Base-by-base conservation (phyloP, 2,329 filamentous ascomycete species). In the Arthrobotrys sphaeroides region DNA sequence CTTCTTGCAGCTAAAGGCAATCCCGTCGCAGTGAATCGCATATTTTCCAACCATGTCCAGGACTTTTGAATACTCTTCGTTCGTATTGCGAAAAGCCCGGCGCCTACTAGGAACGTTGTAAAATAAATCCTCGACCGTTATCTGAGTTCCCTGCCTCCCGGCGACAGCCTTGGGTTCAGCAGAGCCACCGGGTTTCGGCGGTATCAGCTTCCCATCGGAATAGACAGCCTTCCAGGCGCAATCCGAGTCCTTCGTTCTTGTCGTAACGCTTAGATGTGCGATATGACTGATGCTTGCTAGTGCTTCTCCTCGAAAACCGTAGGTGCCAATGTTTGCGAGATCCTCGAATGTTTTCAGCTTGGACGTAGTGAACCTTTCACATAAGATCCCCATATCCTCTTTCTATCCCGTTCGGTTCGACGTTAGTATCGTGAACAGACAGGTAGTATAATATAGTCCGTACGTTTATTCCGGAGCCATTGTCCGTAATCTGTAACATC, bases 241-340 rank as follows among this genome's bases (percentile, higher is more conserved):
- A 78, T 89, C 90, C 0, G 94, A 96, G 45, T 93, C 90, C 72
- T 91, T 90, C 0, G 94, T 98, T 82, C 93, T 96, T 5, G 96
- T 99, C 0, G 94, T 98, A 45, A 99, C 93, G 2, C 90, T 93
- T 20, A 99, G 86, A 84, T 99, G 96, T 33, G 96, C 94, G 79
- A 99, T 97, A 82, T 99, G 95, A 81, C 94, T 98, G 82, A 99
- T 99, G 83, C 95, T 98, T 12, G 95, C 95, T 65, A 99, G 84
- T 2, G 95, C 95, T 83, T 99, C 95, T 66, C 95, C 95, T 62
- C 95, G 91, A 81, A 99, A 99, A n/a, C 95, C 95, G 82, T 99
- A 99, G 0, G 95, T 98, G 59, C 90, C 90, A 78, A 99, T 98
- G 3, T 90, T 91, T 42, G 89, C 89, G 53, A 99, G 85, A 82